Percentiles rank a stretch among this genome's conserved stretches.
Evolutionary conservation across 2,329 filamentous ascomycete genomes (phyloP).

Genomic region (Fusarium sp.): DNA sequence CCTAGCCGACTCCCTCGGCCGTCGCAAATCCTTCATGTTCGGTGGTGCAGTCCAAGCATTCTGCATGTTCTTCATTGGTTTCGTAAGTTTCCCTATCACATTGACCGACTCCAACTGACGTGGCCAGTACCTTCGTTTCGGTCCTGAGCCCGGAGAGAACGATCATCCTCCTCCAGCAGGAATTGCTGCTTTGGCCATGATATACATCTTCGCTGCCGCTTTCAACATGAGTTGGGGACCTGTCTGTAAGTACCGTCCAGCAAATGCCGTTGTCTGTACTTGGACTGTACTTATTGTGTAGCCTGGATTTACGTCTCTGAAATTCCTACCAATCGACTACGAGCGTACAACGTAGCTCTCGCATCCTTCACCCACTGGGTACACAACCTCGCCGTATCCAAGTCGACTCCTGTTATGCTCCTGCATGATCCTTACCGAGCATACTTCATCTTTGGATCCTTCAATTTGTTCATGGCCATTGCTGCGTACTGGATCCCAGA

Average conservation of each 20-base stretch:
- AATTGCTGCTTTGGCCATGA: slow-evolving; percentile 68
- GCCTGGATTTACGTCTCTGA: slow-evolving; percentile 66
- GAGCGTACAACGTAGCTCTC: slow-evolving; percentile 70
- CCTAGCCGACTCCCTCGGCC: slow-evolving; percentile 72
- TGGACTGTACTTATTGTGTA: neutral
- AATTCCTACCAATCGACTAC: slow-evolving; percentile 69
- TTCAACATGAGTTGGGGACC: slow-evolving; percentile 74
- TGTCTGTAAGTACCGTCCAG: slow-evolving; percentile 63
- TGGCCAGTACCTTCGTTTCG: slow-evolving; percentile 64
- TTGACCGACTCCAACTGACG: neutral
- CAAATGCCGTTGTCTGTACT: rapidly evolving
- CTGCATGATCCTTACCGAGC: slow-evolving; percentile 57
- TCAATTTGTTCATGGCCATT: slow-evolving; percentile 69
- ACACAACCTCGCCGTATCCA: slow-evolving; percentile 73
- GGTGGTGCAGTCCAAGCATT: slow-evolving; percentile 46
- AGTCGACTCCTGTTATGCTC: slow-evolving; percentile 71
- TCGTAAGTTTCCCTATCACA: slow-evolving; percentile 45
- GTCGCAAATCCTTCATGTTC: slow-evolving; percentile 56
- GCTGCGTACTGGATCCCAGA: slow-evolving; percentile 63
- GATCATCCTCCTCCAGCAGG: slow-evolving; percentile 56
- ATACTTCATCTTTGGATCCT: slow-evolving; percentile 69
- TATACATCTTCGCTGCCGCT: slow-evolving; percentile 72
- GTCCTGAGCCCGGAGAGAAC: slow-evolving; percentile 49
- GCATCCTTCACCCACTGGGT: slow-evolving; percentile 73
- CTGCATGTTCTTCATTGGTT: slow-evolving; percentile 71